Conservation (phyloP, 2,329 filamentous ascomycete genomes). For the Thelonectria discophora region DNA sequence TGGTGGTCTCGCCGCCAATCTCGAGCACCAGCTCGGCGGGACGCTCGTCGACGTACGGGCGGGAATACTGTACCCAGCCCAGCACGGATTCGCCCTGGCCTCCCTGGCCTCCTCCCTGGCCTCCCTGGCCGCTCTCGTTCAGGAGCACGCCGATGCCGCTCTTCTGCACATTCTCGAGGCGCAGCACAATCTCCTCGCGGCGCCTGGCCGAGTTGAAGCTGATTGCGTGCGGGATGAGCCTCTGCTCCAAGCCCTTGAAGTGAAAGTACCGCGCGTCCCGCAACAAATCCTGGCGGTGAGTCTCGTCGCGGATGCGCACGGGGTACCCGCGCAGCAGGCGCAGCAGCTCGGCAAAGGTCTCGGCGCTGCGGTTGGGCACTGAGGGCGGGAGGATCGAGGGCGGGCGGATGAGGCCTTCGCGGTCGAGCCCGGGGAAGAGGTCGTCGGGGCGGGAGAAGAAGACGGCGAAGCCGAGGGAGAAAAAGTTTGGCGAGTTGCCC, state of each 20-base stretch:
- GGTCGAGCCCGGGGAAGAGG: constrained; percentile 85
- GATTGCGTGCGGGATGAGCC: constrained; percentile 79
- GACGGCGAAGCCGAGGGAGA: constrained; percentile 86
- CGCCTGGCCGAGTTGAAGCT: constrained; percentile 76
- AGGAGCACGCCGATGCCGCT: constrained; percentile 75
- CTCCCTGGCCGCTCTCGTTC: constrained; percentile 48
- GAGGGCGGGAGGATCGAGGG: constrained; percentile 85
- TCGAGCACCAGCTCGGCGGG: constrained; percentile 81
- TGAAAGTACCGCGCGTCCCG: constrained; percentile 93
- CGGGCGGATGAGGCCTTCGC: constrained; percentile 81
- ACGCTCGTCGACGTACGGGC: constrained; percentile 84
- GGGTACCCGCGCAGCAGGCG: constrained; percentile 86
- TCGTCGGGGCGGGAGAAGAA: constrained; percentile 85
- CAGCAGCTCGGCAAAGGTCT: constrained; percentile 83
- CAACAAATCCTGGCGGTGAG: constrained; percentile 79
- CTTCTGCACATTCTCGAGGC: constrained; percentile 87
- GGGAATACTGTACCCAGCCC: constrained; percentile 78
- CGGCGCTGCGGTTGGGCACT: constrained; percentile 82
- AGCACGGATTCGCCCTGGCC: constrained; percentile 38
- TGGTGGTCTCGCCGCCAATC: constrained; percentile 73
- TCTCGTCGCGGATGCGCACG: constrained; percentile 76
- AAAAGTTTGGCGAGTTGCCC: constrained; percentile 95
- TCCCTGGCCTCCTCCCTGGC: too few species aligned
- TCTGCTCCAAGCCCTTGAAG: constrained; percentile 90
- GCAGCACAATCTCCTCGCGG: constrained; percentile 78